Percentiles rank a stretch among this genome's conserved stretches.
Conservation (phyloP, 306 rosid species). For the Myrica gale region DNA sequence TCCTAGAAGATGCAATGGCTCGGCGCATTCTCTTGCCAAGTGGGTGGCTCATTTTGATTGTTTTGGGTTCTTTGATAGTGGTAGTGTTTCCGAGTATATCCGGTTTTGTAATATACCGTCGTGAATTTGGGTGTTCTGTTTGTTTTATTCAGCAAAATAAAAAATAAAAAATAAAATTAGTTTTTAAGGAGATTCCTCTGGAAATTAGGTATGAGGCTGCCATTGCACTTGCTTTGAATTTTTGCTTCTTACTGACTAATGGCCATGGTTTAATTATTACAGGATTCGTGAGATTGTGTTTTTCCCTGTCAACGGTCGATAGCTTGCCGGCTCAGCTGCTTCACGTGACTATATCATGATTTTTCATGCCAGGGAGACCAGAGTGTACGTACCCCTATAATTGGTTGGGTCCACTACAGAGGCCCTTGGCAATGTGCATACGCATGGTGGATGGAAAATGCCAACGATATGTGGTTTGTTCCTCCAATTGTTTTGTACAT, state of each 20-base stretch:
- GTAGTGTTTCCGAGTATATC: too few species aligned
- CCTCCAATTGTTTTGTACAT: slow-evolving; percentile 1
- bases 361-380: slow-evolving; percentile 11
- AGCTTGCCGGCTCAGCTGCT: slow-evolving; percentile 29
- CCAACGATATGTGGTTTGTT: slow-evolving; percentile 10
- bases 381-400: neutral
- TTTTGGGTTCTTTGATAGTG: too few species aligned
- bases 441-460: slow-evolving; percentile 6
- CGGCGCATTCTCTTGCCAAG: too few species aligned
- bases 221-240: slow-evolving; percentile 31
- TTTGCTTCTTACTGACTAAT: slow-evolving; percentile 37
- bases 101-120: too few species aligned
- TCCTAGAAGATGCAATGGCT: too few species aligned
- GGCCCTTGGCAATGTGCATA: slow-evolving; percentile 1
- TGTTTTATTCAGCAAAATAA: too few species aligned
- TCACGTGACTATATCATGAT: slow-evolving; percentile 4
- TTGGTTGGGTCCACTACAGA: slow-evolving; percentile 18
- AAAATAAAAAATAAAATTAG: too few species aligned
- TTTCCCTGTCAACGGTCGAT: slow-evolving; percentile 29
- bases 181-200: slow-evolving; percentile 32
- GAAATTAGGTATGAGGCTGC: slow-evolving; percentile 49
- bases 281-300: slow-evolving; percentile 37
- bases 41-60: too few species aligned
- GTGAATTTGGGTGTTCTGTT: too few species aligned
- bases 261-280: slow-evolving; percentile 49